Percentiles rank a stretch among this genome's conserved stretches.
Evolutionary conservation across 1,139 yeast genomes (phyloP).

Genomic region (Suhomyces guaymorum): DNA sequence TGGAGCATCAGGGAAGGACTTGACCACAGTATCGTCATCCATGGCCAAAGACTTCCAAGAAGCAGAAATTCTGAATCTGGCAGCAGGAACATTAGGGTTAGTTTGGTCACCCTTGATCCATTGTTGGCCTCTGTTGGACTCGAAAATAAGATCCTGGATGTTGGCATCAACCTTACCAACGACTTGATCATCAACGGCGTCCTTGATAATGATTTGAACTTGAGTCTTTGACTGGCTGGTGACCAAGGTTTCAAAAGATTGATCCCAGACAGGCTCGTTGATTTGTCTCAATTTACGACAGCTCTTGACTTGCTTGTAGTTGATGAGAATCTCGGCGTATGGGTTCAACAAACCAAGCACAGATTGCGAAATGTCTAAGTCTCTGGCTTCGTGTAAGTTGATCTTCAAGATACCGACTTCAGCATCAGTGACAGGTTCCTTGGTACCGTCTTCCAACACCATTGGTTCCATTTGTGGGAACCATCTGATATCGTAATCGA

Average conservation of each 20-base stretch:
- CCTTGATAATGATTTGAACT: conserved; percentile 57
- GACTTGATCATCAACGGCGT: conserved; percentile 48
- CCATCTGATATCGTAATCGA: conserved; percentile 65
- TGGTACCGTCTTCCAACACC: conserved; percentile 51
- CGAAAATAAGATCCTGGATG: conserved; percentile 55
- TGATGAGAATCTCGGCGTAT: conserved; percentile 63
- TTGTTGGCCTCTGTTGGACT: conserved; percentile 53
- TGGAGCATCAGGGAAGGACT: conserved; percentile 52
- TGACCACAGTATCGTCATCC: conserved; percentile 51
- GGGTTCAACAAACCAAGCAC: conserved; percentile 72
- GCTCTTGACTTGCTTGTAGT: conserved; percentile 52
- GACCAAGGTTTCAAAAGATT: conserved; percentile 58
- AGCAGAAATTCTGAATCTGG: conserved; percentile 55
- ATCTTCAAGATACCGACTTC: conserved; percentile 75
- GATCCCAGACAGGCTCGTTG: conserved; percentile 74
- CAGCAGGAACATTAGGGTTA: conserved; percentile 35
- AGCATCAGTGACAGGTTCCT: conserved; percentile 50
- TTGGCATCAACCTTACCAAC: conserved; percentile 57
- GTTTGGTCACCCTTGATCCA: conserved; percentile 49
- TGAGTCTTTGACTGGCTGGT: conserved; percentile 59
- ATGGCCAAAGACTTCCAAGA: conserved; percentile 73
- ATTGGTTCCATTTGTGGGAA: conserved; percentile 56
- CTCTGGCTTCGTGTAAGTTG: conserved; percentile 68
- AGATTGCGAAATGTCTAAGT: conserved; percentile 64
- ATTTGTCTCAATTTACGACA: conserved; percentile 65